Conservation (phyloP, 768 basidiomycete genomes). For the Russula brevipes region DNA sequence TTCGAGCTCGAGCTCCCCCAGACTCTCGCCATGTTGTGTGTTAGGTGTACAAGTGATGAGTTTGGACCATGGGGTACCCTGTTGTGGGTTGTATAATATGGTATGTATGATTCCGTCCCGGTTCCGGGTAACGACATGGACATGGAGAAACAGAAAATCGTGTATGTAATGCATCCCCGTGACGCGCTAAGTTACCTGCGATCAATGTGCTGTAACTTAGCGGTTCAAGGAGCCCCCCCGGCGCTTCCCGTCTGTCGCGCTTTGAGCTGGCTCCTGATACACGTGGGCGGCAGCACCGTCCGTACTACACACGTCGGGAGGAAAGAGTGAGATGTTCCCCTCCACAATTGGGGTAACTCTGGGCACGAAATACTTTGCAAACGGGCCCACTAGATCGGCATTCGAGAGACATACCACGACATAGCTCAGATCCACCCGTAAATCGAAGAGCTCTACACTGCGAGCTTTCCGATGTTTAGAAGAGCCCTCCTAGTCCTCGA, state of each 20-base stretch:
- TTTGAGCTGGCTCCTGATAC: conserved; percentile 3
- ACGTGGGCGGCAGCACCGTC: conserved; percentile 14
- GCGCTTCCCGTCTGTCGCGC: conserved; percentile 45
- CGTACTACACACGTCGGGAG: conserved; percentile 50
- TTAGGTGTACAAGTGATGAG: too few species aligned
- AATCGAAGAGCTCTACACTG: conserved; percentile 46
- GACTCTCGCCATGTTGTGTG: too few species aligned
- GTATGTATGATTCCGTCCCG: too few species aligned
- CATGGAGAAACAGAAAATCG: too few species aligned
- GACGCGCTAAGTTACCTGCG: too few species aligned
- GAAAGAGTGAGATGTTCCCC: conserved; percentile 90
- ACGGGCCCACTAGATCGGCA: not conserved
- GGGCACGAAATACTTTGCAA: not conserved
- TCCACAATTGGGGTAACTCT: conserved; percentile 83
- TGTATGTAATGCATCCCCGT: too few species aligned
- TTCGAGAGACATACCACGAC: conserved; percentile 52
- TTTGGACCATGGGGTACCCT: too few species aligned
- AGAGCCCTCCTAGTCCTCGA: conserved; percentile 37
- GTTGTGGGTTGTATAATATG: too few species aligned
- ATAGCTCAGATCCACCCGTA: conserved; percentile 87
- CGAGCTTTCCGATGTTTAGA: conserved; percentile 38
- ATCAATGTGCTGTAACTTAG: conserved; percentile 19
- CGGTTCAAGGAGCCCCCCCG: conserved; percentile 52
- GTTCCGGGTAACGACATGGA: too few species aligned
- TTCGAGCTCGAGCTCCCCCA: too few species aligned